phyloP scores from a whole-genome alignment of 23 red algal species.

The Chondrus crispus region DNA sequence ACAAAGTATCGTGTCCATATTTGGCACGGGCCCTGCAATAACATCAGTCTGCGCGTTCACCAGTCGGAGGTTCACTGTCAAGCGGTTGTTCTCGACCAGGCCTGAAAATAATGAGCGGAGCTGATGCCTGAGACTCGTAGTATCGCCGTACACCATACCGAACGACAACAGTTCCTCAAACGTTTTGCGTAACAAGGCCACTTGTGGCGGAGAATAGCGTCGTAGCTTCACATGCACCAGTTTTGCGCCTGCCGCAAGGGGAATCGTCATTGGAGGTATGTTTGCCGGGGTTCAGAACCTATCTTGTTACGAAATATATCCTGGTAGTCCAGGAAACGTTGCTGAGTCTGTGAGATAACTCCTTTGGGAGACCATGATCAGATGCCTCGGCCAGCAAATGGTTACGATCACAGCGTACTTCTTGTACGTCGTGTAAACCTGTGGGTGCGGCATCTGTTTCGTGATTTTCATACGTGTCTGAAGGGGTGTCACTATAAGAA shows the following conservation, averaged over 20 bases:
- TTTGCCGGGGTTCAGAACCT: not conserved
- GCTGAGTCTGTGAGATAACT: too few relatives aligned
- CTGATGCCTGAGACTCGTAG: not conserved
- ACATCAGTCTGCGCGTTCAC: constrained; percentile 1
- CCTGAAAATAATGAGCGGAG: constrained; percentile 8
- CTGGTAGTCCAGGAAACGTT: too few relatives aligned
- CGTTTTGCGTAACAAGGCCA: not conserved
- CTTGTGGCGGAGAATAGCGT: not conserved
- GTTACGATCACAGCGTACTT: too few relatives aligned
- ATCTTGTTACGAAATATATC: not conserved
- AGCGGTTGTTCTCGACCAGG: not conserved
- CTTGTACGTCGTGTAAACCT: too few relatives aligned
- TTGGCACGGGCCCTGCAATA: constrained; percentile 12
- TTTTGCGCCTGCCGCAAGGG: not conserved
- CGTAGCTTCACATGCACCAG: not conserved
- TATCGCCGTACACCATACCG: not conserved
- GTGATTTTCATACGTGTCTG: too few relatives aligned
- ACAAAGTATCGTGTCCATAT: constrained; percentile 1
- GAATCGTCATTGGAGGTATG: not conserved
- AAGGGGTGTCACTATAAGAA: too few relatives aligned
- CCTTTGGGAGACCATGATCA: too few relatives aligned
- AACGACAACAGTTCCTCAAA: not conserved
- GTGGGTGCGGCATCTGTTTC: too few relatives aligned
- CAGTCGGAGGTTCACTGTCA: not conserved
- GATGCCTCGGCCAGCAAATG: too few relatives aligned